Evolutionary conservation across 2,329 filamentous ascomycete genomes (phyloP), one percentile per base, ranked within the genome.

Genomic region (Colletotrichum acutatum): DNA sequence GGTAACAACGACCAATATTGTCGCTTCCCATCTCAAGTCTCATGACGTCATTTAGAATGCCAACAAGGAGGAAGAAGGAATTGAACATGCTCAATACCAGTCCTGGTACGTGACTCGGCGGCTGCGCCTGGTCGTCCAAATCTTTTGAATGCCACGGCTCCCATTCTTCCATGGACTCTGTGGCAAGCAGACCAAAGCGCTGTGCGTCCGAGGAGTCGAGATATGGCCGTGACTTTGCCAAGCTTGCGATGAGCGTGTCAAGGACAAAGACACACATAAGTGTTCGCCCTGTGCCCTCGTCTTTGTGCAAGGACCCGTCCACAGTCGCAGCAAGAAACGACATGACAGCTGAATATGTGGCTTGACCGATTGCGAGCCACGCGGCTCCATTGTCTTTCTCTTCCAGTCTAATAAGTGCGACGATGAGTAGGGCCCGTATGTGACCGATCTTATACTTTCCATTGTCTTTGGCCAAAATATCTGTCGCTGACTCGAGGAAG

Each of bases 281-380:
- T 30, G 42, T 46, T 5, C 68, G 32, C 32, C 32, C 53, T n/a
- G 34, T n/a, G 11, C 60, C 58, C 22, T 74, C 57, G 52, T 66
- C 57, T 24, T 61, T 42, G 1, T 52, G 32, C 8, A 14, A 7
- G 8, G 19, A n/a, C 2, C 11, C 9, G 24, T 32, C 1, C 2
- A 5, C 1, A n/a, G 11, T 2, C 5, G 16, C 9, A 34, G 16
- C 1, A 4, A n/a, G 34, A 57, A 34, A 34, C 12, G 64, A 16
- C 4, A 42, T 32, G 0, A 53, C 14, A 6, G 37, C 52, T 3
- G 28, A 26, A 37, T 75, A 70, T 16, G 66, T 49, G 2, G 72
- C 64, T 37, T 59, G 53, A 7, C 69, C 72, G 14, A 66, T 22
- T 16, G 58, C 53, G n/a, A 72, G 53, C 72, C 69, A 74, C n/a